These are phyloP conservation scores for Bryoerythrophyllum caledonicum DNA, from an alignment of 225 moss, liverwort and hornwort species.

Conservation along the genomic window DNA sequence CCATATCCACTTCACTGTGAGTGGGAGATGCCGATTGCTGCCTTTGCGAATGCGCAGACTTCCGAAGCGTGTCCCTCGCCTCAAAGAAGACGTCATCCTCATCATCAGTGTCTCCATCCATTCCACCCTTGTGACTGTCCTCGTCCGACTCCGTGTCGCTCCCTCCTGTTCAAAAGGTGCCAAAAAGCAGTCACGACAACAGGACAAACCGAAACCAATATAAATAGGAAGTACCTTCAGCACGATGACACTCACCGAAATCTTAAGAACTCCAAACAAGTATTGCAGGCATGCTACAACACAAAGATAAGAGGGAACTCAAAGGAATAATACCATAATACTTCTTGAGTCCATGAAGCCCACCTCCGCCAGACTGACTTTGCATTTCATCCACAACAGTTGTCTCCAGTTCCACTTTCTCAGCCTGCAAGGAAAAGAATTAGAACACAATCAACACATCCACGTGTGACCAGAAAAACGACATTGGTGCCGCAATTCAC, in stretches of 20 bases:
- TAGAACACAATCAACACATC: not conserved
- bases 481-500: constrained; percentile 22
- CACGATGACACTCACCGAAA: not conserved
- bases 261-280: not conserved
- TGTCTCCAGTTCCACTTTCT: constrained; percentile 87
- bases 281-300: constrained; percentile 15
- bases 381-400: constrained; percentile 92
- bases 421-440: constrained; percentile 49
- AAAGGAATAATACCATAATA: constrained; percentile 58
- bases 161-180: constrained; percentile 35
- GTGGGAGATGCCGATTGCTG: constrained; percentile 19
- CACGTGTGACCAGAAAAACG: not conserved
- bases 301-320: not conserved
- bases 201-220: not conserved
- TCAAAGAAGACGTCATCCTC: constrained; percentile 86
- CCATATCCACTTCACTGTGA: constrained; percentile 47
- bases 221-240: not conserved
- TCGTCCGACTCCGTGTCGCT: constrained; percentile 69
- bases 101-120: constrained; percentile 72
- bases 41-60: constrained; percentile 12
- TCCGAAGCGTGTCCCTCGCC: constrained; percentile 57
- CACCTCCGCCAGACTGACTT: constrained; percentile 56
- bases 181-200: not conserved
- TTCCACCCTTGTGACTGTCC: constrained; percentile 49
- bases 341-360: constrained; percentile 52